Evolutionary conservation across 768 basidiomycete genomes (phyloP).

Genomic region (Daedaleopsis nitida): DNA sequence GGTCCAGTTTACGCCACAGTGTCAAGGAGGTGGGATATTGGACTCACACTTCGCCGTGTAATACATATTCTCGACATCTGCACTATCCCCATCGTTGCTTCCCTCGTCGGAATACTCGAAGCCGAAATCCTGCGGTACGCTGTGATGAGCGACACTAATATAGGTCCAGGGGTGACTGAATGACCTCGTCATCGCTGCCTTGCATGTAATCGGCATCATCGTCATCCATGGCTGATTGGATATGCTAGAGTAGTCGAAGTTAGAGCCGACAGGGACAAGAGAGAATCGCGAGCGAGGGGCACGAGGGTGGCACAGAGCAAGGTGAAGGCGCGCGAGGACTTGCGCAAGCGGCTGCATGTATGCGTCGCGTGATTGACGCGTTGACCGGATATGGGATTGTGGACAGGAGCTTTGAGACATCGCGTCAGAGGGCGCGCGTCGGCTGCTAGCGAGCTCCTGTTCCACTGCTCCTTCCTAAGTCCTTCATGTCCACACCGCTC

Average conservation of each 20-base stretch:
- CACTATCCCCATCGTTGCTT: conserved; percentile 75
- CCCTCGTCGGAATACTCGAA: conserved; percentile 96
- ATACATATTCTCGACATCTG: conserved; percentile 97
- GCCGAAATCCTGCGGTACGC: conserved; percentile 74
- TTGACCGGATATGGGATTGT: conserved; percentile 13
- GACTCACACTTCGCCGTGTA: conserved; percentile 92
- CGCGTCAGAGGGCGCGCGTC: conserved; percentile 7
- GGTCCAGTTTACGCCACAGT: conserved; percentile 2
- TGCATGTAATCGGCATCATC: conserved; percentile 96
- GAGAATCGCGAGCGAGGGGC: not conserved
- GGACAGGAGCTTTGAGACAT: not conserved
- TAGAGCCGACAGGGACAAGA: not conserved
- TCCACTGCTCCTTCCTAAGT: not conserved
- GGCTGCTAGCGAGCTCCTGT: not conserved
- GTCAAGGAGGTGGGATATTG: not conserved
- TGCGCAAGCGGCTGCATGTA: not conserved
- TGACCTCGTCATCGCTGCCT: conserved; percentile 82
- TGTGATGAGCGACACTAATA: conserved; percentile 12
- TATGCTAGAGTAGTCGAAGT: not conserved
- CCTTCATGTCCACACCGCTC: conserved; percentile 14
- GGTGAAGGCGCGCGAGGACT: not conserved
- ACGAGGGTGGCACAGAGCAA: conserved; percentile 1
- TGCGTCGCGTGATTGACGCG: conserved; percentile 22
- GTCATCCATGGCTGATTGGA: conserved; percentile 67
- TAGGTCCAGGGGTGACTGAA: conserved; percentile 16